phyloP scores from a whole-genome alignment of 805 yeast species.

The Suhomyces pyralidae region DNA sequence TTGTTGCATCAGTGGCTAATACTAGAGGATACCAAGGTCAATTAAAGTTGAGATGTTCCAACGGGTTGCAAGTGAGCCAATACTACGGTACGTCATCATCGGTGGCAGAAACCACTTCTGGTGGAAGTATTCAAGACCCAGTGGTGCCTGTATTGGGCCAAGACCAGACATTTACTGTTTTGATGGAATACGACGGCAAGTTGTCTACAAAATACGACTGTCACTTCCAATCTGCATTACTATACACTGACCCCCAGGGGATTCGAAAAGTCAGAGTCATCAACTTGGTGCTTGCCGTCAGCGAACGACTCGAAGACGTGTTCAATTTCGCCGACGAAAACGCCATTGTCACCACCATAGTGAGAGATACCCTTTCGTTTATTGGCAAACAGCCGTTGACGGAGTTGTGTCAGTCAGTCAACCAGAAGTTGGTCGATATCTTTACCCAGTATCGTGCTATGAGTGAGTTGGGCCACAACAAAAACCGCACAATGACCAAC shows the following conservation, averaged over 20 bases:
- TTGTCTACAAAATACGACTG: constrained; percentile 69
- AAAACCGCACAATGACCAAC: constrained; percentile 37
- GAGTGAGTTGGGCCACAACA: constrained; percentile 37
- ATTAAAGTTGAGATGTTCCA: constrained; percentile 81
- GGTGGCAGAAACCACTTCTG: constrained; percentile 19
- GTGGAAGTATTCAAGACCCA: constrained; percentile 53
- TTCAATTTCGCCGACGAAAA: constrained; percentile 76
- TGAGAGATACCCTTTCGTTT: constrained; percentile 40
- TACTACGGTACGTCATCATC: constrained; percentile 58
- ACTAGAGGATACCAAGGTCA: constrained; percentile 75
- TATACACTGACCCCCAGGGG: constrained; percentile 79
- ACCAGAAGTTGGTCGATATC: constrained; percentile 41
- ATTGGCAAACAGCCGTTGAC: constrained; percentile 37
- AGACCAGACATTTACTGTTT: constrained; percentile 65
- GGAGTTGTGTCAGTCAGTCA: constrained; percentile 39
- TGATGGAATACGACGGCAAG: constrained; percentile 74
- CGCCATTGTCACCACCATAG: constrained; percentile 36
- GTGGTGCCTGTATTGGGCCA: constrained; percentile 61
- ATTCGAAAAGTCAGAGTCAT: constrained; percentile 81
- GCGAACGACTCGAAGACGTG: constrained; percentile 68
- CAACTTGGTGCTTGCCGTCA: constrained; percentile 77
- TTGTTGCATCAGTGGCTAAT: constrained; percentile 49
- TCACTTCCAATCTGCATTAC: constrained; percentile 85
- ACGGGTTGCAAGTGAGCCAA: constrained; percentile 75
- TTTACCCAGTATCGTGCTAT: constrained; percentile 53